phyloP scores from a whole-genome alignment of 129 eudicot genomes.

The Flaveria ramosissima region DNA sequence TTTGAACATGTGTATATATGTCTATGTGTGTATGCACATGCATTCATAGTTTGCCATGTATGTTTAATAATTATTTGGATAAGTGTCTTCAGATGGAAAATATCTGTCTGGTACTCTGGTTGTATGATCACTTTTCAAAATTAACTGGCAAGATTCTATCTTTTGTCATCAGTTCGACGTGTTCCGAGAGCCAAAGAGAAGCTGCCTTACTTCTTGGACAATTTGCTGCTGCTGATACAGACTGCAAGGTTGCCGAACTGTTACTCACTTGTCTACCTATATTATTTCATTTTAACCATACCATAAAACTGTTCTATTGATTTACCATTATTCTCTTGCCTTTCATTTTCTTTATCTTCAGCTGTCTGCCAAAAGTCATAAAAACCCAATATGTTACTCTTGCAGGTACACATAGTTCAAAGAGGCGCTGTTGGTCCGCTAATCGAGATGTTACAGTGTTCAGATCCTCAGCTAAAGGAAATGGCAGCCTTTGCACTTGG shows the following conservation, averaged over 20 bases:
- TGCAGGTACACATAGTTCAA: slow-evolving; percentile 95
- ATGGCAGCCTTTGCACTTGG: slow-evolving; percentile 99
- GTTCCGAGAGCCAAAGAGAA: slow-evolving; percentile 96
- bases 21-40: slow-evolving; percentile 6
- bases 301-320: background rate
- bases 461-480: slow-evolving; percentile 78
- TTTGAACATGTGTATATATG: background rate
- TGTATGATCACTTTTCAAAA: background rate
- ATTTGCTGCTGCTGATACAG: slow-evolving; percentile 95
- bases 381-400: background rate
- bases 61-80: background rate
- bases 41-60: background rate
- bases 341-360: background rate
- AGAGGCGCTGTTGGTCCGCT: slow-evolving; percentile 94
- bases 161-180: slow-evolving; percentile 59
- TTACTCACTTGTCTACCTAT: background rate
- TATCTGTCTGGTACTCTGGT: background rate
- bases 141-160: background rate
- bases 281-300: background rate
- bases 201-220: slow-evolving; percentile 99
- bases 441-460: slow-evolving; percentile 78
- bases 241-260: slow-evolving; percentile 72
- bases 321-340: background rate
- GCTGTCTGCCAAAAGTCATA: background rate
- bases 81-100: background rate